Base-by-base conservation (phyloP, 768 basidiomycete species). In the Favolaschia claudopus region DNA sequence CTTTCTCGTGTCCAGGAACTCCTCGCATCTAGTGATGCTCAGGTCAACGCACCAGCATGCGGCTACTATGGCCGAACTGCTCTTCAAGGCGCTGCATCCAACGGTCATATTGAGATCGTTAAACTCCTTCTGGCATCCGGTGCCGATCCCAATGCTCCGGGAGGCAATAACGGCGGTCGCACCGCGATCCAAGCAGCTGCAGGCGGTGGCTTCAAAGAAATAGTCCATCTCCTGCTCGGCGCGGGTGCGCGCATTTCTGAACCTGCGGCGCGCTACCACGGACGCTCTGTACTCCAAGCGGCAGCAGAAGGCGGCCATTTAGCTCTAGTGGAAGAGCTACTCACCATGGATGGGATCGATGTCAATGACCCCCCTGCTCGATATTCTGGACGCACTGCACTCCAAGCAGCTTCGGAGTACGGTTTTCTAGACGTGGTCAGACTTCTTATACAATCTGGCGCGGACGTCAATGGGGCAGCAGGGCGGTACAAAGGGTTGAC, bases 41-140 rank as follows among this genome's bases (percentile, higher is more conserved):
- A 59, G 53, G 46, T 55, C 22, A 63, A 63, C 49, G 48, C 62
- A 3, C 62, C 62, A 2, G 62, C 62, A 8, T 42, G 57, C 8
- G 56, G 62, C 9, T 58, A 45, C 43, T 59, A 63, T 19, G 62
- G 62, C 5, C 56, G 48, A 12, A 63, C 57, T 4, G 62, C 62
- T 4, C 57, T 63, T n/a, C 62, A 63, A 20, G 57, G 47, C 10
- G 57, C 62, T 14, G 52, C 52, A 7, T 54, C 57, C 1, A 20
- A 34, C 15, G 57, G 62, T 20, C 62, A 63, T 22, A 4, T 63
- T 17, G 57, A 39, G 7, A 24, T 55, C 34, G 62, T 63, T 7
- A 7, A 50, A 8, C 44, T 17, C 22, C 53, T 63, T 4, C 53
- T 63, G 5, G 28, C 46, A 7, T 56, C 57, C 0, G 57, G 57